phyloP scores from a whole-genome alignment of 2,329 filamentous ascomycete genomes.

The Aspergillus sp. region DNA sequence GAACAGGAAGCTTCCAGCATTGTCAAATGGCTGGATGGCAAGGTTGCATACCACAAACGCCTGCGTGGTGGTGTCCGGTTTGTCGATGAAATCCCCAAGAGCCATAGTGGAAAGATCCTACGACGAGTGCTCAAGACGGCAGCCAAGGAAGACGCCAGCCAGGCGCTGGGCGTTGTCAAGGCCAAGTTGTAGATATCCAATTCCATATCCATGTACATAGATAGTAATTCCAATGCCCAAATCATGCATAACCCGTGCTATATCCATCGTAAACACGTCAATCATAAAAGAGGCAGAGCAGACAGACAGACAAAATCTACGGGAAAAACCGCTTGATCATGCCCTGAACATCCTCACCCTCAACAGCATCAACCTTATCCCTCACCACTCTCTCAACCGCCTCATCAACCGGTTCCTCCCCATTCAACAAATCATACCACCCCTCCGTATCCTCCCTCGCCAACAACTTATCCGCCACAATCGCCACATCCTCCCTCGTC shows the following conservation, averaged over 20 bases:
- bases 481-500: conserved; percentile 48
- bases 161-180: conserved; percentile 16
- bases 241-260: not conserved
- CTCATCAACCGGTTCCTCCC: conserved; percentile 41
- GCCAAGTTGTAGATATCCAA: conserved; percentile 34
- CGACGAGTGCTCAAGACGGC: conserved; percentile 40
- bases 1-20: conserved; percentile 47
- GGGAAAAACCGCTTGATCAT: conserved; percentile 35
- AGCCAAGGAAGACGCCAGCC: conserved; percentile 33
- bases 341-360: conserved; percentile 47
- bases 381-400: conserved; percentile 44
- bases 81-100: conserved; percentile 45
- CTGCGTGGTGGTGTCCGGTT: conserved; percentile 44
- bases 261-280: not conserved
- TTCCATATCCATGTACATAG: not conserved
- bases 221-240: not conserved
- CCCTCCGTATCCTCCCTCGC: conserved; percentile 45
- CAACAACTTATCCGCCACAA: conserved; percentile 46
- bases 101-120: conserved; percentile 45
- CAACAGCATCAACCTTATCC: conserved; percentile 43
- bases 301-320: conserved; percentile 2
- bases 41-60: conserved; percentile 42
- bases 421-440: conserved; percentile 52
- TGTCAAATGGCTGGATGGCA: conserved; percentile 35
- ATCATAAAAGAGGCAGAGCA: not conserved